Percentiles rank a stretch among this genome's conserved stretches.
Conservation (phyloP, 2,329 filamentous ascomycete species). For the Sporothrix euskadiensis region DNA sequence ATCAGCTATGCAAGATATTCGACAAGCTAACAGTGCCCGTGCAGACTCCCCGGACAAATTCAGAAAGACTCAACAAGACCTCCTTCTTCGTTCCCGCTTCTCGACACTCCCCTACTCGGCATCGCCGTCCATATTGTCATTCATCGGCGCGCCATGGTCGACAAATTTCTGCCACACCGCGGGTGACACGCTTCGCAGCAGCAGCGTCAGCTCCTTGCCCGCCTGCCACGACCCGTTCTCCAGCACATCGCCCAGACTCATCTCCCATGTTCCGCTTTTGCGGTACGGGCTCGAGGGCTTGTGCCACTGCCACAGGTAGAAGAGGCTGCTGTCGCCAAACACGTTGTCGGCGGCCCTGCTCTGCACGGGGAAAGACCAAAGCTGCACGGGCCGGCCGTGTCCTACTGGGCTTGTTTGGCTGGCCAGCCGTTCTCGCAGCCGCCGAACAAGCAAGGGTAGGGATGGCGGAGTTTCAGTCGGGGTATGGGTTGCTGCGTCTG, state of each 20-base stretch:
- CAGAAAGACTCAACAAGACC: not conserved
- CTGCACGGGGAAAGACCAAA: not conserved
- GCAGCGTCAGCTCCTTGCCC: not conserved
- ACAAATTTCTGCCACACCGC: not conserved
- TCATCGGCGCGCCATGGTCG: not conserved
- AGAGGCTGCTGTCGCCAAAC: not conserved
- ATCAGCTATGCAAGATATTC: not conserved
- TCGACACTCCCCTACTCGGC: not conserved
- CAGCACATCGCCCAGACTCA: not conserved
- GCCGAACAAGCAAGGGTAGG: not conserved
- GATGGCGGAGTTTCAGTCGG: not conserved
- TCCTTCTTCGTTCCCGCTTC: not conserved
- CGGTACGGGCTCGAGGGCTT: not conserved
- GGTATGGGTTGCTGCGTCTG: not conserved
- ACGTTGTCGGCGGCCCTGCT: not conserved
- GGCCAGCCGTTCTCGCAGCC: not conserved
- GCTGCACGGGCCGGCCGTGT: not conserved
- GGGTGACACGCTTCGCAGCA: not conserved
- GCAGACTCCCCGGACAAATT: not conserved
- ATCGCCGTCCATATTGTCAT: not conserved
- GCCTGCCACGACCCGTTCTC: constrained; percentile 9
- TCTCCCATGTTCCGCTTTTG: not conserved
- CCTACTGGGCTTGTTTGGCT: not conserved
- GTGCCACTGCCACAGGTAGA: not conserved
- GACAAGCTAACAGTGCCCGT: not conserved